Evolutionary conservation across 139 green algal genomes (phyloP).

Genomic region (Picochlorum sp.): DNA sequence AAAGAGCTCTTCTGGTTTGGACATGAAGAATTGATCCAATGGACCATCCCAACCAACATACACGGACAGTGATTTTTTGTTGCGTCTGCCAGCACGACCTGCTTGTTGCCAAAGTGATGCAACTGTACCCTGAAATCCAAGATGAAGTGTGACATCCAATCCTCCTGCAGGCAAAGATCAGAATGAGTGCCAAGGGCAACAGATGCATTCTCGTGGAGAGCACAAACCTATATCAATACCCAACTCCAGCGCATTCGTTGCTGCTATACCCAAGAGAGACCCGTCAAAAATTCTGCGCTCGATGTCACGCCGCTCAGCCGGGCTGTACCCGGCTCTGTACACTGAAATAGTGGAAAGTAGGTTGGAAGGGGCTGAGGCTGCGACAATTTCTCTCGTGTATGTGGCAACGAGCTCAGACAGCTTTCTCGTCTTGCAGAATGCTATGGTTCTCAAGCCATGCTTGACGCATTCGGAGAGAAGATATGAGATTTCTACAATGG

Average conservation of each 20-base stretch:
- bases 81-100: constrained; percentile 76
- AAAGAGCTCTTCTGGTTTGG: constrained; percentile 70
- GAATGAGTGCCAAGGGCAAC: constrained; percentile 2
- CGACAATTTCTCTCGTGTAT: constrained; percentile 76
- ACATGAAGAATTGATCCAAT: constrained; percentile 95
- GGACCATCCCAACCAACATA: constrained; percentile 84
- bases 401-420: constrained; percentile 86
- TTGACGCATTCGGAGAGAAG: constrained; percentile 38
- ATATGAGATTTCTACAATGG: constrained; percentile 82
- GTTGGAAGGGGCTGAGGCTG: constrained; percentile 43
- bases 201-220: background rate
- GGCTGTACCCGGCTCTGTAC: constrained; percentile 54
- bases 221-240: constrained; percentile 76
- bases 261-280: constrained; percentile 60
- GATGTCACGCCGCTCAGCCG: constrained; percentile 54
- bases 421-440: constrained; percentile 95
- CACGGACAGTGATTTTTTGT: constrained; percentile 62
- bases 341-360: constrained; percentile 53
- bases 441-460: constrained; percentile 81
- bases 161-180: constrained; percentile 18
- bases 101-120: constrained; percentile 72
- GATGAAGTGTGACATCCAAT: constrained; percentile 89
- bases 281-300: constrained; percentile 56
- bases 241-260: constrained; percentile 94
- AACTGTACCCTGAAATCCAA: constrained; percentile 72